These are phyloP conservation scores for Termitomyces eurrhizus DNA, from an alignment of 768 basidiomycete genomes.

Conservation along the genomic window DNA sequence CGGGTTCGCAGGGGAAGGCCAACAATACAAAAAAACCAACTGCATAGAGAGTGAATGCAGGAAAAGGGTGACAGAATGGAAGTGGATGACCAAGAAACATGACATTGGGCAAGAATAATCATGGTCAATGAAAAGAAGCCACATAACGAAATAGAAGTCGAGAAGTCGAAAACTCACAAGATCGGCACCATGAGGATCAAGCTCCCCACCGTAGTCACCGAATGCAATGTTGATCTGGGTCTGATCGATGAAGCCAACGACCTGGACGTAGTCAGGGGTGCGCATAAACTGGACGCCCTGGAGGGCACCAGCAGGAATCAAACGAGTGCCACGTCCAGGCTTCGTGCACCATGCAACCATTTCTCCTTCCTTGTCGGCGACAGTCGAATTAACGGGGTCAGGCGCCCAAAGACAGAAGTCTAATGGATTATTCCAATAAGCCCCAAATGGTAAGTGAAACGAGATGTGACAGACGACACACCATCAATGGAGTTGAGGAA, in stretches of 20 bases:
- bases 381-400: slow-evolving; percentile 35
- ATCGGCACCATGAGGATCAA: slow-evolving; percentile 63
- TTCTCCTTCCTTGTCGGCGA: slow-evolving; percentile 56
- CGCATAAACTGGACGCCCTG: slow-evolving; percentile 52
- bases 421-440: slow-evolving; percentile 15
- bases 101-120: neutral
- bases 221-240: slow-evolving; percentile 40
- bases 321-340: slow-evolving; percentile 55
- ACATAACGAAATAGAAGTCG: neutral
- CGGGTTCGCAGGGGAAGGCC: neutral
- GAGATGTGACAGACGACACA: slow-evolving; percentile 19
- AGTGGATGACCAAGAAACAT: neutral
- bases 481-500: slow-evolving; percentile 54
- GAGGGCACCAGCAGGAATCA: slow-evolving; percentile 57
- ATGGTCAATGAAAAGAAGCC: neutral
- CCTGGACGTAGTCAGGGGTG: slow-evolving; percentile 50
- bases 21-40: neutral
- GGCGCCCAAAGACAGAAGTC: slow-evolving; percentile 64
- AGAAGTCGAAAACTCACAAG: slow-evolving; percentile 11
- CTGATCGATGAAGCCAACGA: slow-evolving; percentile 60
- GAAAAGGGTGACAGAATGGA: neutral
- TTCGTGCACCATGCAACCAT: slow-evolving; percentile 72
- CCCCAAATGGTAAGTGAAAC: neutral
- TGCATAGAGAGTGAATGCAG: neutral
- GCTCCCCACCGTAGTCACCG: slow-evolving; percentile 63